Base-by-base conservation (phyloP, 73 alveolate genomes). In the Breviolum minutum region DNA sequence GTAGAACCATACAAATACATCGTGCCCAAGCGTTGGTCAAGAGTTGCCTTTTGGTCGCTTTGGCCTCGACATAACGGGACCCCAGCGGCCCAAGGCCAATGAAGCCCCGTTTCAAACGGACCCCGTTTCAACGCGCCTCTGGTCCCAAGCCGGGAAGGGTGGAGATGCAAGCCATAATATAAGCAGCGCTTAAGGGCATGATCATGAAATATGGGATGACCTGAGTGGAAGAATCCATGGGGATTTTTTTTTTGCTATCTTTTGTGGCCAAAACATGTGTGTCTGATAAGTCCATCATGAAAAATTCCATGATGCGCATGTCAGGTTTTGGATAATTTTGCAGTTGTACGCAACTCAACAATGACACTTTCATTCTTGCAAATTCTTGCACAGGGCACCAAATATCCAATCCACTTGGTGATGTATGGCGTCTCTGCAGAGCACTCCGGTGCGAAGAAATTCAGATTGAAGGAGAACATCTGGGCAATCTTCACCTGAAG, bases 381-480 rank as follows among this genome's bases (percentile, higher is more conserved):
- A 22, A 3, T 22, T 30, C 68, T 22, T 6, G 26, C 30, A 74
- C 97, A n/a, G 32, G 97, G 27, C 63, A 69, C 98, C 54, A 74
- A 81, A 84, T 73, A 92, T 24, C 98, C 98, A 62, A 92, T 11
- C 98, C 98, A 92, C 98, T 92, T 92, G 91, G 86, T 92, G 89
- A 92, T 92, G 98, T 92, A 92, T 2, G 98, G 98, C 98, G 98
- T 92, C 90, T 92, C 98, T 8, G 98, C 98, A 22, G 98, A 92
- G 69, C 98, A 92, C 80, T 92, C 98, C 54, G 98, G 98, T 12
- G 98, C 98, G 27, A 92, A 92, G 98, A 92, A 92, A 66, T 92
- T 92, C 68, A 92, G 98, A 29, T 92, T 92, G 98, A 92, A 92
- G 69, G 98, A 92, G 68, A 92, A 92, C 97, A 90, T 90, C 69